Conservation (phyloP, 2,329 filamentous ascomycete genomes). For the Sclerotinia sclerotiorum region DNA sequence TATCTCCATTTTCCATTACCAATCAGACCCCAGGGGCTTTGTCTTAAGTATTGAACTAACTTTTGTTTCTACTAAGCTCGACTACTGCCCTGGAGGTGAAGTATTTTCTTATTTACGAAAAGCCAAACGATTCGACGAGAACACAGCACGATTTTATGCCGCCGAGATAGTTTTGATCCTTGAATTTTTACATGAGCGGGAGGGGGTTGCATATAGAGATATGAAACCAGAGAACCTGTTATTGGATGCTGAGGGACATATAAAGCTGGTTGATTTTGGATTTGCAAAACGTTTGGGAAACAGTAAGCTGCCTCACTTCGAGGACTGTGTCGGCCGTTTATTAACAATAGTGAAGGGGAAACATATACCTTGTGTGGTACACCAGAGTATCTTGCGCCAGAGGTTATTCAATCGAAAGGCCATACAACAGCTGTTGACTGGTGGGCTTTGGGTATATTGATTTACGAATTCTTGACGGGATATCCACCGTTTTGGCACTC, state of each 20-base stretch:
- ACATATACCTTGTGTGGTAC: conserved; percentile 80
- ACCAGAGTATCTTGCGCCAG: conserved; percentile 79
- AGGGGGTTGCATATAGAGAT: conserved; percentile 78
- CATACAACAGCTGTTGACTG: conserved; percentile 77
- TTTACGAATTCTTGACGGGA: conserved; percentile 82
- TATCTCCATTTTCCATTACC: background rate
- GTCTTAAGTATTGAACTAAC: conserved; percentile 1
- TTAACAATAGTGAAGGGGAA: conserved; percentile 26
- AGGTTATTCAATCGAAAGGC: conserved; percentile 81
- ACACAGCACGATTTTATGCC: conserved; percentile 76
- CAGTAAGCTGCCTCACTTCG: conserved; percentile 42
- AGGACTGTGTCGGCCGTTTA: background rate
- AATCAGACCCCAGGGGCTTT: background rate
- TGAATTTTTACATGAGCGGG: conserved; percentile 75
- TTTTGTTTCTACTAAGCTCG: conserved; percentile 48
- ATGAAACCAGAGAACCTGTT: conserved; percentile 82
- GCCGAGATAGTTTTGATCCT: conserved; percentile 81
- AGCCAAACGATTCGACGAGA: conserved; percentile 75
- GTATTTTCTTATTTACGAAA: conserved; percentile 80
- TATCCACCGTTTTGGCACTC: conserved; percentile 87
- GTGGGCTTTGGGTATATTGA: conserved; percentile 82
- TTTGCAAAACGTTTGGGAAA: conserved; percentile 77
- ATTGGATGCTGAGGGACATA: conserved; percentile 73
- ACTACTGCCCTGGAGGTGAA: conserved; percentile 81
- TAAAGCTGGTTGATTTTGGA: conserved; percentile 82